A percentile compares a stretch with the other conserved stretches of the same genome.
Evolutionary conservation across 1,284 basidiomycete species (phyloP).

Genomic region (Trametes sp.): DNA sequence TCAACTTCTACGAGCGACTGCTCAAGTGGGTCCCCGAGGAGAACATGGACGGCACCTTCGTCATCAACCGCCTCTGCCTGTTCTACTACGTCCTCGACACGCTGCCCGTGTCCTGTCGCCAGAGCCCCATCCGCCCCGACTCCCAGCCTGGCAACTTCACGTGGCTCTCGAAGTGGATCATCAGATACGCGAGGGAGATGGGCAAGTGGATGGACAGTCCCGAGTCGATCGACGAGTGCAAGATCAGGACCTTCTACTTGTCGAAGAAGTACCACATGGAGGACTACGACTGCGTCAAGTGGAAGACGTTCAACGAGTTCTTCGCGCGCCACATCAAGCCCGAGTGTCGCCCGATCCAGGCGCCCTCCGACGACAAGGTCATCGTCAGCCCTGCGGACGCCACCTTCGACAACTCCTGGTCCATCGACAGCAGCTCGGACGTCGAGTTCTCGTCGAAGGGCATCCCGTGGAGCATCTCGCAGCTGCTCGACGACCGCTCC

Average conservation of each 20-base stretch:
- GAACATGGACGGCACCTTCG: conserved; percentile 22
- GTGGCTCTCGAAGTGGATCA: conserved; percentile 32
- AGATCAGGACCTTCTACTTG: conserved; percentile 25
- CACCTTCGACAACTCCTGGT: conserved; percentile 28
- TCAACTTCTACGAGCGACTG: conserved; percentile 23
- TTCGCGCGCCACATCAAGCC: conserved; percentile 30
- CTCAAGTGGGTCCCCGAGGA: conserved; percentile 29
- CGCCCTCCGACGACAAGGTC: conserved; percentile 13
- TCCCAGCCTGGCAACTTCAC: conserved; percentile 12
- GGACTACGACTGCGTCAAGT: conserved; percentile 26
- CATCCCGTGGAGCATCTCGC: conserved; percentile 29
- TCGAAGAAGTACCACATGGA: conserved; percentile 29
- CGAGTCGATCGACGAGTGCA: conserved; percentile 23
- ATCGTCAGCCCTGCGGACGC: conserved; percentile 34
- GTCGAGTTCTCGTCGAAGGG: conserved; percentile 30
- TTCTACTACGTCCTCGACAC: conserved; percentile 33
- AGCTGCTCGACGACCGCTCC: conserved; percentile 30
- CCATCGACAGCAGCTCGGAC: conserved; percentile 20
- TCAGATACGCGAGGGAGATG: conserved; percentile 30
- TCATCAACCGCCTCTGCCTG: conserved; percentile 29
- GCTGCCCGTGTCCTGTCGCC: conserved; percentile 17
- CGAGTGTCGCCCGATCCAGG: conserved; percentile 25
- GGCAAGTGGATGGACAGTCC: conserved; percentile 28
- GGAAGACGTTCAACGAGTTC: conserved; percentile 36
- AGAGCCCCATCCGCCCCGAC: conserved; percentile 27